Conservation (phyloP, 2,329 filamentous ascomycete genomes). For the Aspergillus intermedius region DNA sequence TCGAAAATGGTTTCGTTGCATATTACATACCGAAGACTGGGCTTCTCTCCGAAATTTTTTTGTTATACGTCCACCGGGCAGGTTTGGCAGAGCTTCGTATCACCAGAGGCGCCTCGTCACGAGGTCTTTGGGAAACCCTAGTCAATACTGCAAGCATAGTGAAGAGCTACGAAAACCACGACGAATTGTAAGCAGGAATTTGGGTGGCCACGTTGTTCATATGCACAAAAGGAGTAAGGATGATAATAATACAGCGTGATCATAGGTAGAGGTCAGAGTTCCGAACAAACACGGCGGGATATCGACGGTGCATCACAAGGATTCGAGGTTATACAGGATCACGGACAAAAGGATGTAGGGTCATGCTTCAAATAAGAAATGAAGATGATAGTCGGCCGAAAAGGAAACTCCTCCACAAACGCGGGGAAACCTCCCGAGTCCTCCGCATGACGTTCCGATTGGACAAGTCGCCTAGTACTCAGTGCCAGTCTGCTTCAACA, state of each 20-base stretch:
- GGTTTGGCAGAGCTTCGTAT: no score
- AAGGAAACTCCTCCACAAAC: background rate
- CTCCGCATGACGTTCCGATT: background rate
- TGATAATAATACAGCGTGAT: background rate
- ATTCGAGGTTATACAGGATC: background rate
- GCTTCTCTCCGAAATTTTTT: no score
- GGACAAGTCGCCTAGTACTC: background rate
- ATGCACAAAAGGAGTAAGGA: background rate
- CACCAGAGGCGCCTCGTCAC: no score
- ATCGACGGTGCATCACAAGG: background rate
- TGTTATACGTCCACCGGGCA: no score
- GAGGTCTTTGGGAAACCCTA: no score
- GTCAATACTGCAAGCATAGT: no score
- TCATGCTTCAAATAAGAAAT: background rate
- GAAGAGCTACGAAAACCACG: background rate
- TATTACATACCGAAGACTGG: no score
- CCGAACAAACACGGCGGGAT: no score
- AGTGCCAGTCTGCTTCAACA: background rate
- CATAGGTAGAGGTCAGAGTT: no score
- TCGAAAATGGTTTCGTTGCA: no score
- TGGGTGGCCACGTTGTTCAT: background rate
- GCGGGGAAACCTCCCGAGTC: background rate
- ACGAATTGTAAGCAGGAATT: background rate
- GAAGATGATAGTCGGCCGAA: background rate
- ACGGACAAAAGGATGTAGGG: background rate